Percentiles rank a stretch among this genome's conserved stretches.
Conservation (phyloP, 2,329 filamentous ascomycete genomes). For the Fusarium sp. region DNA sequence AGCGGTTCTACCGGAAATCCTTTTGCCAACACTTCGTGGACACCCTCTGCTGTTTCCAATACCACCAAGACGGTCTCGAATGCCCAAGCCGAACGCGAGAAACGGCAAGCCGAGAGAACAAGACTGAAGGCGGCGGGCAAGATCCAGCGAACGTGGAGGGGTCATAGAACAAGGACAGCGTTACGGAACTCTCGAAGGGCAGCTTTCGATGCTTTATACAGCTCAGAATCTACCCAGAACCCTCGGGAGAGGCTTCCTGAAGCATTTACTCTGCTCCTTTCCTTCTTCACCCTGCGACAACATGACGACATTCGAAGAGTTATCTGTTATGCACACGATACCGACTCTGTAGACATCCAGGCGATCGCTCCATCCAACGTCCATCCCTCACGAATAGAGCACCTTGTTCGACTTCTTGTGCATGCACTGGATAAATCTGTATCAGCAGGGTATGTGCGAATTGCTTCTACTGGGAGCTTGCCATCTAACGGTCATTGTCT, state of each 20-base stretch:
- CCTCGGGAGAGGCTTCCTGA: conserved; percentile 51
- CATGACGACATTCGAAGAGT: conserved; percentile 62
- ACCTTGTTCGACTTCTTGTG: conserved; percentile 53
- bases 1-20: conserved; percentile 86
- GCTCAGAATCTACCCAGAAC: conserved; percentile 48
- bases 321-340: conserved; percentile 57
- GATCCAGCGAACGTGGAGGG: conserved; percentile 87
- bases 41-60: conserved; percentile 66
- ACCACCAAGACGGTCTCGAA: conserved; percentile 82
- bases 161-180: conserved; percentile 70
- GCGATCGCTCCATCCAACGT: conserved; percentile 50
- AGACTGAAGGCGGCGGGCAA: conserved; percentile 76
- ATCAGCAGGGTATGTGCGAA: conserved; percentile 41
- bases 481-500: conserved; percentile 15
- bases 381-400: conserved; percentile 48
- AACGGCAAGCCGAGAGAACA: conserved; percentile 83
- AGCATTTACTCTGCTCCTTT: conserved; percentile 61
- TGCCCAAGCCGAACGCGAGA: conserved; percentile 85
- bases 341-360: conserved; percentile 51
- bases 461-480: neutral
- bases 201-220: conserved; percentile 71
- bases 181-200: conserved; percentile 68
- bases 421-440: conserved; percentile 46
- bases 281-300: conserved; percentile 59
- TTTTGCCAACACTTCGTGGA: conserved; percentile 73